These are phyloP conservation scores for Tolypocladium paradoxum DNA, from an alignment of 2,329 filamentous ascomycete genomes.

Conservation along the genomic window DNA sequence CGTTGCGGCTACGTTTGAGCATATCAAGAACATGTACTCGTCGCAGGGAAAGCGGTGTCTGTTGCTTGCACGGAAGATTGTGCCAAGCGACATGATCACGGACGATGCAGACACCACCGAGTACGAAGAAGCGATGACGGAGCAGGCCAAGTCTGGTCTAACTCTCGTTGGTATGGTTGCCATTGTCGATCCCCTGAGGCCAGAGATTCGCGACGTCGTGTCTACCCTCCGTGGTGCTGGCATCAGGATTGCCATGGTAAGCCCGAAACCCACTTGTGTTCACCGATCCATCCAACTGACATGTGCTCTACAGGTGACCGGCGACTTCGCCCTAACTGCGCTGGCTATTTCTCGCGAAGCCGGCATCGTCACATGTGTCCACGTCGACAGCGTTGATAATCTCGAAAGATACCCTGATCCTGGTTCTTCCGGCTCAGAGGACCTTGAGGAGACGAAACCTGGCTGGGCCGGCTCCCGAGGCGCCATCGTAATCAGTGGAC, in stretches of 20 bases:
- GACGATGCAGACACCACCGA: constrained; percentile 30
- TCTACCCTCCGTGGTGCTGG: constrained; percentile 57
- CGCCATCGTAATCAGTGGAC: constrained; percentile 53
- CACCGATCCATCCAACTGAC: neutral
- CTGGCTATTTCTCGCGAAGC: constrained; percentile 62
- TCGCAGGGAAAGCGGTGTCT: constrained; percentile 57
- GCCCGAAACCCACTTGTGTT: neutral
- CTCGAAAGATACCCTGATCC: constrained; percentile 28
- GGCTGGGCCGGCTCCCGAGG: constrained; percentile 12
- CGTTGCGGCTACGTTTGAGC: constrained; percentile 37
- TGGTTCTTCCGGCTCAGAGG: constrained; percentile 4
- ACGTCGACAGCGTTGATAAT: constrained; percentile 42
- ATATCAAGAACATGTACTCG: constrained; percentile 58
- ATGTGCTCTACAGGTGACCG: constrained; percentile 43
- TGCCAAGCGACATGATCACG: constrained; percentile 29
- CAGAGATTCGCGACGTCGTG: constrained; percentile 59
- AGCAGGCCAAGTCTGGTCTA: constrained; percentile 45
- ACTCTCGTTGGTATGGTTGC: constrained; percentile 65
- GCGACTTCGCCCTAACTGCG: constrained; percentile 67
- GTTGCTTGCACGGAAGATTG: constrained; percentile 50
- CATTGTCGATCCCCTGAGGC: constrained; percentile 67
- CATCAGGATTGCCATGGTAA: constrained; percentile 67
- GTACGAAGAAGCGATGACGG: constrained; percentile 44
- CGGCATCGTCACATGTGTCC: constrained; percentile 52
- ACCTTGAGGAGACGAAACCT: constrained; percentile 12